Evolutionary conservation across 768 basidiomycete genomes (phyloP).

Genomic region (Steccherinum ochraceum): DNA sequence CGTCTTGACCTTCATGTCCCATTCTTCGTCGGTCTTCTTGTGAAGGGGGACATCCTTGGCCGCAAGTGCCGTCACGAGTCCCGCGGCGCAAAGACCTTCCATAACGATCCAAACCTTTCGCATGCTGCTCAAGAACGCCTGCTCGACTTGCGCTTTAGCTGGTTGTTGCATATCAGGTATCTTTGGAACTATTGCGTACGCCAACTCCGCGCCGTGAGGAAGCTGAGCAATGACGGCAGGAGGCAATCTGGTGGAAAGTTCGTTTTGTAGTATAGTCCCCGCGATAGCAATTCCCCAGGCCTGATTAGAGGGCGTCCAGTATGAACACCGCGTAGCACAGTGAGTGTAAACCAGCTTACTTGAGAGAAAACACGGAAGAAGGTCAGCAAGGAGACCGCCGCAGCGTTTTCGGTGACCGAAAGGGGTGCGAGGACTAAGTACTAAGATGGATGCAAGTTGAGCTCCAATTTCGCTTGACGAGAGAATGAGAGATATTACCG

Average conservation of each 20-base stretch:
- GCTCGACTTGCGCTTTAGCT: neutral
- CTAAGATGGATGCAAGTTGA: too few relatives aligned
- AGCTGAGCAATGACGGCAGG: conserved; percentile 14
- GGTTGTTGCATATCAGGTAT: conserved; percentile 5
- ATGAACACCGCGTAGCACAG: neutral
- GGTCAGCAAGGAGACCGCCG: conserved; percentile 7
- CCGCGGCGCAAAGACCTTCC: conserved; percentile 4
- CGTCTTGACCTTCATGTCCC: conserved; percentile 2
- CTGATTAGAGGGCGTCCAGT: conserved; percentile 8
- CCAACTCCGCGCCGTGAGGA: conserved; percentile 15
- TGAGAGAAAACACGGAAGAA: conserved; percentile 7
- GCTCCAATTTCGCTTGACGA: too few relatives aligned
- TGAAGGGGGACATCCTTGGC: conserved; percentile 1
- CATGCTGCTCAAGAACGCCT: conserved; percentile 2
- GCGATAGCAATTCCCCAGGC: conserved; percentile 27
- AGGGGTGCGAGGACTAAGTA: conserved; percentile 10
- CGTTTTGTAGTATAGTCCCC: conserved; percentile 24
- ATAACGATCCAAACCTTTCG: conserved; percentile 5
- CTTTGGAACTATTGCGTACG: conserved; percentile 16
- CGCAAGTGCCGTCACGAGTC: neutral
- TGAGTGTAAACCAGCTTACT: neutral
- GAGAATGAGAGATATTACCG: too few relatives aligned
- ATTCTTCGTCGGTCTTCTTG: conserved; percentile 6
- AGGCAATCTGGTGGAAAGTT: conserved; percentile 22
- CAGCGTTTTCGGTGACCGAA: conserved; percentile 8